phyloP scores from a whole-genome alignment of 768 basidiomycete genomes.

The Glaciozyma antarctica region DNA sequence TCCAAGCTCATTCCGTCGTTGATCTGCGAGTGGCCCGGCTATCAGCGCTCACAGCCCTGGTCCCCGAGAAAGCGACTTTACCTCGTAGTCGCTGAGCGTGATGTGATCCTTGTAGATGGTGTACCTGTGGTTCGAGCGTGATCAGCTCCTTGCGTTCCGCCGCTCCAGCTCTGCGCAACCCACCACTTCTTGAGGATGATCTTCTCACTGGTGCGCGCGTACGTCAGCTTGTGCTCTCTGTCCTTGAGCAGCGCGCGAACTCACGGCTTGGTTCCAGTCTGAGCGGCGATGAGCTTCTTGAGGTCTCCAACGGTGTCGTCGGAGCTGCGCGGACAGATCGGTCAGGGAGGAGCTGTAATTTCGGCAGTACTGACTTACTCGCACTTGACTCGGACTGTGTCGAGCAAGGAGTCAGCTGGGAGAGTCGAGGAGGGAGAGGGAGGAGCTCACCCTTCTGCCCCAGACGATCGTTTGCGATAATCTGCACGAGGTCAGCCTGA shows the following conservation, averaged over 20 bases:
- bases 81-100: constrained; percentile 77
- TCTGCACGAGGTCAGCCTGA: constrained; percentile 48
- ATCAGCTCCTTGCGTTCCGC: neutral
- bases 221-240: neutral
- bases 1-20: constrained; percentile 87
- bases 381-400: constrained; percentile 87
- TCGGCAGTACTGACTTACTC: constrained; percentile 26
- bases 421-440: neutral
- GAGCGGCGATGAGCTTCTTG: constrained; percentile 92
- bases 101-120: constrained; percentile 94
- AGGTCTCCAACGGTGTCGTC: constrained; percentile 96
- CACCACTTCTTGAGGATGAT: constrained; percentile 96
- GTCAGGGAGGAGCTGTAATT: neutral
- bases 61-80: neutral
- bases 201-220: constrained; percentile 32
- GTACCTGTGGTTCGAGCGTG: constrained; percentile 52
- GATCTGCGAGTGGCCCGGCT: constrained; percentile 41
- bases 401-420: neutral
- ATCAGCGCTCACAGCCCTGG: too few species aligned
- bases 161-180: neutral
- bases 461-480: constrained; percentile 91
- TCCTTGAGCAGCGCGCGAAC: neutral
- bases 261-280: constrained; percentile 70
- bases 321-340: constrained; percentile 45
- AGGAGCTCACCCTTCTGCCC: constrained; percentile 69